Evolutionary conservation across 2,329 filamentous ascomycete species (phyloP).

Genomic region (Elsinoe necatrix): DNA sequence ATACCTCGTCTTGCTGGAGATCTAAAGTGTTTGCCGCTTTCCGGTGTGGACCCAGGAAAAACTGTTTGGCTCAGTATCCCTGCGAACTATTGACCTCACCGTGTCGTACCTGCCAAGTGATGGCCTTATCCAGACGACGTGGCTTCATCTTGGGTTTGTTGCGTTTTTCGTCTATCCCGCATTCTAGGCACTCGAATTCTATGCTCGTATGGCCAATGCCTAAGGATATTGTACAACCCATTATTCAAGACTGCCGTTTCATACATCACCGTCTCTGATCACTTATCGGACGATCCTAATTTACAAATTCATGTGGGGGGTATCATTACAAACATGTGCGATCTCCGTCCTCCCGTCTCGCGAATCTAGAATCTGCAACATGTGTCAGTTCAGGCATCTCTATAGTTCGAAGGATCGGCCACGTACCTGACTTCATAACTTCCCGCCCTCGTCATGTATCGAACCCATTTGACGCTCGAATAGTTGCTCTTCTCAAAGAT

Average conservation of each 20-base stretch:
- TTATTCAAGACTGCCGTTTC: neutral
- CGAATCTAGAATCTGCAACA: neutral
- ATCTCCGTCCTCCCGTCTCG: neutral
- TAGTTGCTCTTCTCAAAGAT: conserved; percentile 99
- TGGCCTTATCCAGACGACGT: conserved; percentile 1
- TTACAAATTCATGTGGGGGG: neutral
- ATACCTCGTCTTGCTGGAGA: no score
- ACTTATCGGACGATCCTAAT: neutral
- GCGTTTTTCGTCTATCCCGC: neutral
- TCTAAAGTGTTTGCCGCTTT: no score
- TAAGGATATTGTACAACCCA: neutral
- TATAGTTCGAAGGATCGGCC: neutral
- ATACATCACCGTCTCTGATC: neutral
- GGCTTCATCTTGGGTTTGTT: neutral
- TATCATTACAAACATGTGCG: neutral
- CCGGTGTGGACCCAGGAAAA: no score
- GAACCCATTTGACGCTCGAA: conserved; percentile 96
- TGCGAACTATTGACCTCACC: neutral
- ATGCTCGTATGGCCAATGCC: neutral
- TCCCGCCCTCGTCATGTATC: conserved; percentile 96
- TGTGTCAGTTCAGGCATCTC: conserved; percentile 6
- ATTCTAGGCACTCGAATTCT: neutral
- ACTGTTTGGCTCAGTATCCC: no score
- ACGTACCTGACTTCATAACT: conserved; percentile 88
- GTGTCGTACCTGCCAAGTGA: neutral